phyloP scores from a whole-genome alignment of 2,329 filamentous ascomycete species.

The Alternaria sp. region DNA sequence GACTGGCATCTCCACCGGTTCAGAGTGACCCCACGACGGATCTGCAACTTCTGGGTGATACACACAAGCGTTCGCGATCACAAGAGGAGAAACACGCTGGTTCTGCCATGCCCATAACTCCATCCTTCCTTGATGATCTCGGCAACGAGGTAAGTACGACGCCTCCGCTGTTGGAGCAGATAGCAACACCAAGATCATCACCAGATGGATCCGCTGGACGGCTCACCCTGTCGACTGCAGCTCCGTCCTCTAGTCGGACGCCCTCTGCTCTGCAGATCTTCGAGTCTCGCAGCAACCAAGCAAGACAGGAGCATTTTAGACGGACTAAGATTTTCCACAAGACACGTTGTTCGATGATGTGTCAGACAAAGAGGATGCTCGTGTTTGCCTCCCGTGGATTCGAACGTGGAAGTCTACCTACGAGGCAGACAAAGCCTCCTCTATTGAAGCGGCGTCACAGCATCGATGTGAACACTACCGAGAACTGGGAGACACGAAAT shows the following conservation, averaged over 20 bases:
- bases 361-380: slow-evolving; percentile 7
- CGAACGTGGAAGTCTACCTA: slow-evolving; percentile 23
- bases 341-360: slow-evolving; percentile 17
- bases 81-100: neutral
- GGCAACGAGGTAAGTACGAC: neutral
- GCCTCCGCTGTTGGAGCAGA: neutral
- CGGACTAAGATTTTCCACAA: slow-evolving; percentile 9
- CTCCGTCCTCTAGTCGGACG: neutral
- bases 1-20: neutral
- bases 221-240: neutral
- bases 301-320: slow-evolving; percentile 2
- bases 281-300: neutral
- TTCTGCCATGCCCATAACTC: neutral
- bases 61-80: neutral
- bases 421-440: slow-evolving; percentile 15
- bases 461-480: slow-evolving; percentile 27
- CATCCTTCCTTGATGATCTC: neutral
- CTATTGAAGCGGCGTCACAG: slow-evolving; percentile 31
- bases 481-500: neutral
- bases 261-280: neutral
- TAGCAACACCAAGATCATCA: neutral
- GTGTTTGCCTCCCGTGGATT: slow-evolving; percentile 26
- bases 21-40: neutral
- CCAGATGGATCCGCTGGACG: neutral
- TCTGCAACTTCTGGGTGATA: neutral